phyloP scores from a whole-genome alignment of 768 basidiomycete species.

The Termitomyces sp. region DNA sequence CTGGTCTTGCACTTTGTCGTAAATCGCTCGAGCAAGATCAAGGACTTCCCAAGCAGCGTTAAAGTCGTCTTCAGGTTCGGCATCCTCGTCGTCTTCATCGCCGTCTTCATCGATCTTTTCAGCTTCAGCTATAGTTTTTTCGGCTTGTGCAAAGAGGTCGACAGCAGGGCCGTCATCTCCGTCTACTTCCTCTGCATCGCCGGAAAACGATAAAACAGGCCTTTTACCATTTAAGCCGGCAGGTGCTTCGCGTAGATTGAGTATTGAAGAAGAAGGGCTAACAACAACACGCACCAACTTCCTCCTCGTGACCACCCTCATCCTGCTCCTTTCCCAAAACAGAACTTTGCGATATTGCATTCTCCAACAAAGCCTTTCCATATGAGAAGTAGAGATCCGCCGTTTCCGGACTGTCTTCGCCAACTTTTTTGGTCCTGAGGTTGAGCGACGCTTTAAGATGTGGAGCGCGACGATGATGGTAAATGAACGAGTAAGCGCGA shows the following conservation, averaged over 20 bases:
- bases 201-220: slow-evolving; percentile 73
- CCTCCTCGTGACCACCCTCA: slow-evolving; percentile 43
- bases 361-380: slow-evolving; percentile 89
- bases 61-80: slow-evolving; percentile 92
- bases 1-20: slow-evolving; percentile 54
- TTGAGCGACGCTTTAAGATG: slow-evolving; percentile 11
- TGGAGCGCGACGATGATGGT: slow-evolving; percentile 2
- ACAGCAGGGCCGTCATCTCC: slow-evolving; percentile 46
- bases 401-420: slow-evolving; percentile 76
- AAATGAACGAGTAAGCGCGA: slow-evolving; percentile 24
- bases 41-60: slow-evolving; percentile 97
- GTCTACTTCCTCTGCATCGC: slow-evolving; percentile 65
- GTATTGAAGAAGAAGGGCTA: slow-evolving; percentile 5
- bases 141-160: slow-evolving; percentile 59
- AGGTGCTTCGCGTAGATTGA: slow-evolving; percentile 17
- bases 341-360: slow-evolving; percentile 78
- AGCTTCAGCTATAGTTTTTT: slow-evolving; percentile 37
- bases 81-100: slow-evolving; percentile 59
- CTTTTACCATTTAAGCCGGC: slow-evolving; percentile 35
- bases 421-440: slow-evolving; percentile 62
- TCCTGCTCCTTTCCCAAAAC: slow-evolving; percentile 88
- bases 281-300: slow-evolving; percentile 25
- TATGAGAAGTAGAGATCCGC: slow-evolving; percentile 90
- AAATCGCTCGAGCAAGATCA: slow-evolving; percentile 89
- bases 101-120: slow-evolving; percentile 44